A percentile compares a stretch with the other conserved stretches of the same genome.
Evolutionary conservation across 495 filamentous ascomycete species (phyloP).

Genomic region (Geoglossum glabrum): DNA sequence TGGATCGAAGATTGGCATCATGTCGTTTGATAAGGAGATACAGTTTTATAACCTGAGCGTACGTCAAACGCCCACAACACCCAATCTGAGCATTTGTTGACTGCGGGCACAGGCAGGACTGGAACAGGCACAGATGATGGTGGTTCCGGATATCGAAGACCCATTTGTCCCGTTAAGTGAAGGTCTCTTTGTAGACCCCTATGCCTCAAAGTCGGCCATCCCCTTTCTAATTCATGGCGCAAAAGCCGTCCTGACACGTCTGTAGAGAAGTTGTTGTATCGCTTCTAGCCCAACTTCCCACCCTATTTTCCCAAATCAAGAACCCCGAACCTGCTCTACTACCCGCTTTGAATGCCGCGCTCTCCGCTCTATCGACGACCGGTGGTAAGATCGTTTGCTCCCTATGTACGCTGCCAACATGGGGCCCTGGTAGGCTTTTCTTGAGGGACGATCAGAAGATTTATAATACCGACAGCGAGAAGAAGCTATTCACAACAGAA

Average conservation of each 20-base stretch:
- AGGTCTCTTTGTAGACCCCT: slow-evolving; percentile 86
- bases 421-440: slow-evolving; percentile 67
- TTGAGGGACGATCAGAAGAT: slow-evolving; percentile 76
- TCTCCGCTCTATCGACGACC: slow-evolving; percentile 60
- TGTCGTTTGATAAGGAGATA: slow-evolving; percentile 86
- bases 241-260: neutral
- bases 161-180: slow-evolving; percentile 87
- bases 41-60: slow-evolving; percentile 93
- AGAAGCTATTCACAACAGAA: slow-evolving; percentile 78
- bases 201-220: slow-evolving; percentile 54
- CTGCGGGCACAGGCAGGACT: slow-evolving; percentile 35
- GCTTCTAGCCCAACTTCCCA: slow-evolving; percentile 60
- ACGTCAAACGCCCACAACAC: slow-evolving; percentile 16
- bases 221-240: slow-evolving; percentile 1
- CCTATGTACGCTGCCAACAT: slow-evolving; percentile 63
- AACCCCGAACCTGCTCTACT: slow-evolving; percentile 76
- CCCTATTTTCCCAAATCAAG: slow-evolving; percentile 67
- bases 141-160: slow-evolving; percentile 95
- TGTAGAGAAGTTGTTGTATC: slow-evolving; percentile 56
- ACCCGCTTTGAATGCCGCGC: slow-evolving; percentile 60
- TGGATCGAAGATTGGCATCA: slow-evolving; percentile 79
- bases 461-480: slow-evolving; percentile 73
- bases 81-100: neutral
- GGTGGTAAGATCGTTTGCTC: slow-evolving; percentile 90
- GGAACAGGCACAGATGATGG: slow-evolving; percentile 90